A percentile compares a stretch with the other conserved stretches of the same genome.
Conservation (phyloP, 805 yeast genomes). For the Saturnispora serradocipensis region DNA sequence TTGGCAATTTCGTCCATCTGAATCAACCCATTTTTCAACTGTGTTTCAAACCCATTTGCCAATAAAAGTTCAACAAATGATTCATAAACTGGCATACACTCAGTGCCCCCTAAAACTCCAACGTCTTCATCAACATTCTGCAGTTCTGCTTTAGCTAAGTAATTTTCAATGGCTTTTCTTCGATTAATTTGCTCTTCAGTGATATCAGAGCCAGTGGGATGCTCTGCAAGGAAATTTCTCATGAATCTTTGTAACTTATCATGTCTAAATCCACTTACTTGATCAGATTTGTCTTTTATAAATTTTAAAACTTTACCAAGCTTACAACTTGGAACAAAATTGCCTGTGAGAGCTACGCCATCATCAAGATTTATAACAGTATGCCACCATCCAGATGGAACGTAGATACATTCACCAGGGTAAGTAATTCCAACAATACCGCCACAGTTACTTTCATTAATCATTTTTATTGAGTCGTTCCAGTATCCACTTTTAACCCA, state of each 20-base stretch:
- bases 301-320: constrained; percentile 57
- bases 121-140: constrained; percentile 46
- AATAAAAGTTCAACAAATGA: constrained; percentile 45
- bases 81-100: constrained; percentile 49
- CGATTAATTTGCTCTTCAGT: constrained; percentile 12
- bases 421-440: constrained; percentile 58
- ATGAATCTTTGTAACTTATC: constrained; percentile 36
- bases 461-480: constrained; percentile 52
- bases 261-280: constrained; percentile 72
- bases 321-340: constrained; percentile 66
- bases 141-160: constrained; percentile 10
- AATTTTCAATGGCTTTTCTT: constrained; percentile 7
- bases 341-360: constrained; percentile 81
- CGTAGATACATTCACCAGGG: constrained; percentile 79
- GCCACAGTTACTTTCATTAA: constrained; percentile 25
- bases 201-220: constrained; percentile 1
- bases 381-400: constrained; percentile 98
- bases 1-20: constrained; percentile 29
- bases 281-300: constrained; percentile 55
- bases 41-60: constrained; percentile 29
- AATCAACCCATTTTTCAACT: constrained; percentile 29
- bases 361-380: constrained; percentile 78
- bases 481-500: constrained; percentile 82
- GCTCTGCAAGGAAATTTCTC: constrained; percentile 21
- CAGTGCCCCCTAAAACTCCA: constrained; percentile 37